These are phyloP conservation scores for Stemphylium beticola DNA, from an alignment of 2,329 filamentous ascomycete species.

Conservation along the genomic window DNA sequence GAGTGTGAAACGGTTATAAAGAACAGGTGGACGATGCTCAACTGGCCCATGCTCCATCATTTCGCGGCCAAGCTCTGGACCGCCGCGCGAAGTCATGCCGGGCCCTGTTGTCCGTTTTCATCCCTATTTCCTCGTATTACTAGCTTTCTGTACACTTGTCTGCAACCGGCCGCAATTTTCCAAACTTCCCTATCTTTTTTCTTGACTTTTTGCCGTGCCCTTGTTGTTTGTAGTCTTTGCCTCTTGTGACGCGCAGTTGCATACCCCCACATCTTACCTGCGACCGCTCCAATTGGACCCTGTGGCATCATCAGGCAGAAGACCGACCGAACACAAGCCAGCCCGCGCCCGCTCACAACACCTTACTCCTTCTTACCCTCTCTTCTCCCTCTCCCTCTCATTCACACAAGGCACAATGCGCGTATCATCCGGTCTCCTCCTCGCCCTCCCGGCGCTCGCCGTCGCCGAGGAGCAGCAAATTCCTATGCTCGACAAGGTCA, in stretches of 20 bases:
- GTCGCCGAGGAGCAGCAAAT: conserved; percentile 65
- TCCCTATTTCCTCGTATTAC: conserved; percentile 14
- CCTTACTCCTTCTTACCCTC: conserved; percentile 14
- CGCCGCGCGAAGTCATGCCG: conserved; percentile 7
- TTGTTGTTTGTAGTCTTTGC: conserved; percentile 2
- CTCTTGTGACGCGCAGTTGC: conserved; percentile 15
- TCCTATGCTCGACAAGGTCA: conserved; percentile 66
- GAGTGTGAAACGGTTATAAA: conserved; percentile 2
- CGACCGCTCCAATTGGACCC: conserved; percentile 25
- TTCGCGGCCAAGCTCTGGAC: conserved; percentile 15
- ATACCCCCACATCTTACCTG: conserved; percentile 25
- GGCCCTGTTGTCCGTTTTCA: neutral
- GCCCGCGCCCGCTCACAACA: conserved; percentile 8
- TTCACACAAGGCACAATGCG: conserved; percentile 52
- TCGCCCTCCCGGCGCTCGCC: conserved; percentile 59
- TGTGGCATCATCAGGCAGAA: conserved; percentile 30
- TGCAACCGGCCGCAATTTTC: neutral
- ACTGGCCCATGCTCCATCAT: conserved; percentile 13
- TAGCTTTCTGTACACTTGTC: conserved; percentile 1
- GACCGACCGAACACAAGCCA: conserved; percentile 13
- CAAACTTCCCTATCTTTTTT: neutral
- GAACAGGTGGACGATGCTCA: conserved; percentile 6
- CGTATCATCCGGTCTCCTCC: conserved; percentile 57
- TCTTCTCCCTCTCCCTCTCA: neutral
- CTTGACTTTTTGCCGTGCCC: conserved; percentile 15